Conservation (phyloP, 257 asterid genomes). For the Solanum medicagineum region DNA sequence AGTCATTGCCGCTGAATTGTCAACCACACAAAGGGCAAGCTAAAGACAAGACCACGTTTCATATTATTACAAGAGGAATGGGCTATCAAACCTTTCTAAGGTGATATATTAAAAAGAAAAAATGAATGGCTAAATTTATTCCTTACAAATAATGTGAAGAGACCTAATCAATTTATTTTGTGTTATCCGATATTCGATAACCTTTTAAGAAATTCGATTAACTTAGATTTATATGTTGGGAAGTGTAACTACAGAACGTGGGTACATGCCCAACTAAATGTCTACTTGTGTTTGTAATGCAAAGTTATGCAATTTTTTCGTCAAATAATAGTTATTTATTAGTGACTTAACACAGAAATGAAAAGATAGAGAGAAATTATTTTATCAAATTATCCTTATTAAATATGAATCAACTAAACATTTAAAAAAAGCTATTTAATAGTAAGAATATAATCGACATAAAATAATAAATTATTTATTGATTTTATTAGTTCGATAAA, state of each 20-base stretch:
- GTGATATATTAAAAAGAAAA: not conserved
- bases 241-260: not conserved
- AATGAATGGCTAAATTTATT: not conserved
- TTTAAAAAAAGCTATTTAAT: no score
- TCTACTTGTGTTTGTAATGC: not conserved
- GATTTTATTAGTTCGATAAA: no score
- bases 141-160: not conserved
- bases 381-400: no score
- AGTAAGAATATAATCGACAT: no score
- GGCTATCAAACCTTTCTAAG: not conserved
- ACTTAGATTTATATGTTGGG: not conserved
- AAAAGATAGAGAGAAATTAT: no score
- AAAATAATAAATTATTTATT: no score
- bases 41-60: not conserved
- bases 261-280: not conserved
- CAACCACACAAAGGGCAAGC: not conserved
- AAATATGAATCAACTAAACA: no score
- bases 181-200: not conserved
- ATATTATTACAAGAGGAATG: not conserved
- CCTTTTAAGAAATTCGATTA: not conserved
- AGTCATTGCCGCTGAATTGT: not conserved
- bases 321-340: no score
- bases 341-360: accelerated
- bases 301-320: not conserved
- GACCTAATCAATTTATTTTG: not conserved